Evolutionary conservation across 768 basidiomycete genomes (phyloP), one percentile per base, ranked within the genome.

Genomic region (Tulasnella sp.): DNA sequence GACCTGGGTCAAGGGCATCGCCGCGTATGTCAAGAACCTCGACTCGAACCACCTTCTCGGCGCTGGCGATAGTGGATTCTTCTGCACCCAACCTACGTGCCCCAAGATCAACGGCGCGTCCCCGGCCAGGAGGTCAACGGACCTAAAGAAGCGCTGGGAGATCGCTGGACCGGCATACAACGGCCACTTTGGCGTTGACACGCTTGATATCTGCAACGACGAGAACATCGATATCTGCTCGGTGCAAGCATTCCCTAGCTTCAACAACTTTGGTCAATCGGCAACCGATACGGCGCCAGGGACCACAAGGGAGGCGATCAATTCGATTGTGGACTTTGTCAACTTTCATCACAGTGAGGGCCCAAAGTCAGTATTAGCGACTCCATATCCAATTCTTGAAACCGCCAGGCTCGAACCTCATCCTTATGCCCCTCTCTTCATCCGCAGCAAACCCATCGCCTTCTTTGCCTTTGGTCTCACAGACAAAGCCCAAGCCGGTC

Each of bases 211-310:
- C 53, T 61, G 75, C 56, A 78, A 69, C 55, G 80, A 81, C 59
- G 78, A 79, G 0, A 42, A 76, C 10, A 78, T 85, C 61, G 77
- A 75, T 4, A 83, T 82, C 63, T 70, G 74, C 30, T 73, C 80
- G 15, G 83, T 83, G 74, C 81, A 79, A 59, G 63, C 83, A 22
- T 84, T 85, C 75, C 83, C 84, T n/a, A 82, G 85, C 65, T 84
- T 85, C 66, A 75, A 79, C 61, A 66, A 68, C 38, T 84, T 83
- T 63, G 77, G 59, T 73, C 22, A 64, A 68, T 25, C 80, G 82
- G 65, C 1, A 1, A 1, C 34, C 12, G 15, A 5, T 38, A 10
- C n/a, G 5, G n/a, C 46, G 5, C n/a, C 24, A n/a, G 46, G n/a
- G 5, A 7, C 46, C 10, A 7, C 46, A 7, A n/a, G 19, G 5